These are phyloP conservation scores for Monilinia fructicola DNA, from an alignment of 2,329 filamentous ascomycete species.

Conservation along the genomic window DNA sequence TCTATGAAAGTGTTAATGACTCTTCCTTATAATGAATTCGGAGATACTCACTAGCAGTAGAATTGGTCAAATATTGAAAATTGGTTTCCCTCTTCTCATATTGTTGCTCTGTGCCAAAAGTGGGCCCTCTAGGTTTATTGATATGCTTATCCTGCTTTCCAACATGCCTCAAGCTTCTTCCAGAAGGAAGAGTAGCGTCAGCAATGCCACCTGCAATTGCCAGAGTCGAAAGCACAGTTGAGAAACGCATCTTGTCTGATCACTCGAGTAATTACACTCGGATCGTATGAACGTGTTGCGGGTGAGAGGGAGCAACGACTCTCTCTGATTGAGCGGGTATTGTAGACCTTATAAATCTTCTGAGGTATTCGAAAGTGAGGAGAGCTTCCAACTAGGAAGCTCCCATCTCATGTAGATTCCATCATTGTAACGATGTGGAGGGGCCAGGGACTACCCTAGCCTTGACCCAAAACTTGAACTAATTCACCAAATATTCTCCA, in stretches of 20 bases:
- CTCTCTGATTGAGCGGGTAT: neutral
- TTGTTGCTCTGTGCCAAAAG: neutral
- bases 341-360: constrained; percentile 17
- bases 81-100: constrained; percentile 2
- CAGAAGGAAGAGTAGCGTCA: constrained; percentile 15
- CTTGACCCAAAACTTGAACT: neutral
- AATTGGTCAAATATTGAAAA: constrained; percentile 21
- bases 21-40: neutral
- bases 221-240: constrained; percentile 20
- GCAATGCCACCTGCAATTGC: constrained; percentile 22
- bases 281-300: constrained; percentile 9
- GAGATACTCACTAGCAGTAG: constrained; percentile 21
- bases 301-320: neutral
- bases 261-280: constrained; percentile 11
- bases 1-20: neutral
- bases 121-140: neutral
- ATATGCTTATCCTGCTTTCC: constrained; percentile 19
- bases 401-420: constrained; percentile 10
- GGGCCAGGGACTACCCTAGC: constrained; percentile 10
- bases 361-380: neutral
- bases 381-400: neutral
- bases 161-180: constrained; percentile 24
- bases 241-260: constrained; percentile 25
- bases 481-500: neutral
- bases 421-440: constrained; percentile 9